Conservation (phyloP, 768 basidiomycete genomes). For the Boletus pseudopeckii region DNA sequence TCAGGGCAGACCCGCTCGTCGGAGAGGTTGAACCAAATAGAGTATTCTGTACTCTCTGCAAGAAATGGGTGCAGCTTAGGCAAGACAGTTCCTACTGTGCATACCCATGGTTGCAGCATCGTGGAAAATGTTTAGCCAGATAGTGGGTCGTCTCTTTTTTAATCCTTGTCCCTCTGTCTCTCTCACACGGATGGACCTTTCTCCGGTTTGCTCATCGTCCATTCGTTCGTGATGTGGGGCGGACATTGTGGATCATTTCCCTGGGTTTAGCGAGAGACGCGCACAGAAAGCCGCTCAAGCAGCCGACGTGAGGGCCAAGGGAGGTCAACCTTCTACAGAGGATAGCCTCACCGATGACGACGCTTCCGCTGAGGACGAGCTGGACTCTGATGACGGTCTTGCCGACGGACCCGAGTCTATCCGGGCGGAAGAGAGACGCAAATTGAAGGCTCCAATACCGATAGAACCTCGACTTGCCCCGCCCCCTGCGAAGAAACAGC, state of each 20-base stretch:
- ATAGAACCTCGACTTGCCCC: constrained; percentile 18
- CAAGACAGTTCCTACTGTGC: constrained; percentile 79
- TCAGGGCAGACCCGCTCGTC: constrained; percentile 63
- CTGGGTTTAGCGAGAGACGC: constrained; percentile 46
- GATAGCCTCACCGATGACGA: constrained; percentile 33
- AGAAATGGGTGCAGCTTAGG: constrained; percentile 80
- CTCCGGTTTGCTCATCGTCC: neutral
- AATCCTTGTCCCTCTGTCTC: neutral
- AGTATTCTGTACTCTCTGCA: constrained; percentile 71
- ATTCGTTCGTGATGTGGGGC: constrained; percentile 1
- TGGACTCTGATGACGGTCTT: constrained; percentile 36
- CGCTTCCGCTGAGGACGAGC: constrained; percentile 32
- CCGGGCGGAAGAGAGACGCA: constrained; percentile 25
- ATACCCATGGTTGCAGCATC: constrained; percentile 79
- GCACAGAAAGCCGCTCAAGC: constrained; percentile 53
- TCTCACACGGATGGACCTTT: constrained; percentile 13
- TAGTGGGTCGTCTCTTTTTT: constrained; percentile 45
- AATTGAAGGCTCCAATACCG: constrained; percentile 21
- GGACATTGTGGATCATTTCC: neutral
- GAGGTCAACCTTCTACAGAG: constrained; percentile 24
- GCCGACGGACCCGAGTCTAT: constrained; percentile 21
- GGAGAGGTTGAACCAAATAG: constrained; percentile 69
- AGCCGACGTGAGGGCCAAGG: constrained; percentile 43
- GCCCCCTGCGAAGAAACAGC: constrained; percentile 23
- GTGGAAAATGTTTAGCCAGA: constrained; percentile 69